phyloP scores from a whole-genome alignment of 2,329 filamentous ascomycete genomes.

The Hymenoscyphus albidus region DNA sequence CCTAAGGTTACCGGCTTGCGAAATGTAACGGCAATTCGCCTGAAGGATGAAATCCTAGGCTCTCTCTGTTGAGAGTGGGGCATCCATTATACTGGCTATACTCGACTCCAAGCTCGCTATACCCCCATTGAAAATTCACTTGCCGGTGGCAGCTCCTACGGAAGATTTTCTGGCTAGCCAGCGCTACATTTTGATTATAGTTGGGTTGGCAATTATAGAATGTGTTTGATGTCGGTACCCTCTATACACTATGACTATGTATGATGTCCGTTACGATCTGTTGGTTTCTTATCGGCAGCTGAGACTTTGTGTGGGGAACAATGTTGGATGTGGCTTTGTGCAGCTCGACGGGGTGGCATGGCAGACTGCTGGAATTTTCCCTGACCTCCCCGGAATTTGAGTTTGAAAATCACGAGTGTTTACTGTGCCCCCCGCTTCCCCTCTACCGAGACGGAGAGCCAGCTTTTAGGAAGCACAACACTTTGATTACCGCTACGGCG shows the following conservation, averaged over 20 bases:
- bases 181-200: no score
- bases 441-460: conserved; percentile 2
- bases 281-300: neutral
- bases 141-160: neutral
- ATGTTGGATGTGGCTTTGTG: neutral
- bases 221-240: neutral
- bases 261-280: neutral
- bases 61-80: neutral
- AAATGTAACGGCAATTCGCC: neutral
- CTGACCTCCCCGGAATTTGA: neutral
- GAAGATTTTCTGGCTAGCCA: no score
- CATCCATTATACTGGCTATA: neutral
- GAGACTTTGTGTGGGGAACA: neutral
- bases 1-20: neutral
- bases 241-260: neutral
- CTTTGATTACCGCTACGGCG: neutral
- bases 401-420: neutral
- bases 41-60: neutral
- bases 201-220: no score
- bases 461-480: neutral
- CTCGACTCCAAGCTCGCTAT: neutral
- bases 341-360: conserved; percentile 6
- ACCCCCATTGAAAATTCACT: neutral
- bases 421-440: neutral
- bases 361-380: neutral